A percentile compares a stretch with the other conserved stretches of the same genome.
These are phyloP conservation scores for Pythium graminicola DNA, from an alignment of 352 stramenopile species.

Conservation along the genomic window DNA sequence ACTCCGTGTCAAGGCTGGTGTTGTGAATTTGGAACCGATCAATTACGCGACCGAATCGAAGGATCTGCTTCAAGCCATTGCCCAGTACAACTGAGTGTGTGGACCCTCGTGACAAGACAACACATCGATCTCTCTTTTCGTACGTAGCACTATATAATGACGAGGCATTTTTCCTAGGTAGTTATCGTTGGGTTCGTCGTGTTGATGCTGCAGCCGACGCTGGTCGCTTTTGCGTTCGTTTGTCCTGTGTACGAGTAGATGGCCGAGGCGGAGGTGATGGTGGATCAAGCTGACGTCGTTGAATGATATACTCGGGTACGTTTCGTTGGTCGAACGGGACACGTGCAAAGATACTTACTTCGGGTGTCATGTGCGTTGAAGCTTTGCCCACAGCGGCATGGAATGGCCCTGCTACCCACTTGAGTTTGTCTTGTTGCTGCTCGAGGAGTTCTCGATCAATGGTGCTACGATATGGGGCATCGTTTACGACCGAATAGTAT, in stretches of 20 bases:
- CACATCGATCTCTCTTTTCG: neutral
- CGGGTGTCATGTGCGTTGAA: conserved; percentile 33
- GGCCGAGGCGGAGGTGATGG: conserved; percentile 2
- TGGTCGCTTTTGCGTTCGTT: neutral
- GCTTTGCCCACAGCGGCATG: conserved; percentile 57
- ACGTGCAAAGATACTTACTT: conserved; percentile 50
- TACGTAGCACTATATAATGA: conserved; percentile 17
- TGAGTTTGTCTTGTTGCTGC: conserved; percentile 56
- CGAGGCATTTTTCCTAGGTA: neutral
- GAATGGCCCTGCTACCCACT: conserved; percentile 69
- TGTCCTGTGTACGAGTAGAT: neutral
- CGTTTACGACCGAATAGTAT: conserved; percentile 80
- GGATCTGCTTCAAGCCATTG: conserved; percentile 91
- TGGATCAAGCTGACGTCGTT: conserved; percentile 38
- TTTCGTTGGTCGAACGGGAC: conserved; percentile 52
- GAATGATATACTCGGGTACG: conserved; percentile 47
- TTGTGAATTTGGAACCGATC: conserved; percentile 89
- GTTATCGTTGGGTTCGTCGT: conserved; percentile 6
- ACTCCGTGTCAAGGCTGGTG: conserved; percentile 89
- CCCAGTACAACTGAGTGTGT: conserved; percentile 66
- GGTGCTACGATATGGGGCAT: conserved; percentile 57
- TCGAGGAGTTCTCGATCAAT: conserved; percentile 45
- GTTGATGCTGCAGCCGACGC: conserved; percentile 6
- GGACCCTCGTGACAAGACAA: neutral
- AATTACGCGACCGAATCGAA: conserved; percentile 92